Evolutionary conservation across 2,329 filamentous ascomycete species (phyloP), one percentile per base, ranked within the genome.

Genomic region (Paraconiothyrium sp.): DNA sequence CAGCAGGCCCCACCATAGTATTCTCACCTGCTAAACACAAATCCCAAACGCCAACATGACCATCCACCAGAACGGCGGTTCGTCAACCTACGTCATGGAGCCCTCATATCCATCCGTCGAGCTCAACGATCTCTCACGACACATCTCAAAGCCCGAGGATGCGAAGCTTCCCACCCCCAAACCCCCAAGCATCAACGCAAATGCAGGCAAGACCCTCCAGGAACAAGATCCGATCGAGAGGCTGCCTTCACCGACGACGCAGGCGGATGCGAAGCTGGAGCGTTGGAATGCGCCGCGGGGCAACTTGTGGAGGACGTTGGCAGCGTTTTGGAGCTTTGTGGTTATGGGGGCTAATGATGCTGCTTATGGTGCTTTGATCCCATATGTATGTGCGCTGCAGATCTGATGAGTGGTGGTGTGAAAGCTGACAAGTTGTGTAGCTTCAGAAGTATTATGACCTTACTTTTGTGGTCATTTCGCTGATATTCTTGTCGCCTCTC

Each of bases 271-370:
- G 34, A 77, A 80, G 58, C 69, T 81, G 16, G 85, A 90, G 69
- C 80, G 75, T 75, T 92, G 90, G 90, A 91, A 91, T 69, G 77
- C 80, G n/a, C 84, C 89, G 0, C 75, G 78, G 9, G 80, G 82
- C 46, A 92, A 90, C 72, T 78, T 86, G 4, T 88, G 81, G 67
- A 85, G 89, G 43, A 86, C 87, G 49, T 76, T 86, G 39, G 82
- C 86, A 0, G 84, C 87, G 3, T 87, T 89, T 68, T 87, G 85
- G 76, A 84, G 84, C 5, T 88, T 92, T 65, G 79, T 89, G 22
- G 81, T 91, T 35, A 86, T 90, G 81, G 90, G 90, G 7, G 84
- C 89, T 79, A 90, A 90, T 68, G 90, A 92, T 77, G 89, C 85
- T 10, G 86, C 86, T 27, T 83, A 88, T 48, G 89, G 89, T 46